Base-by-base conservation (phyloP, 345 rosid genomes). In the Bruguiera sexangula region DNA sequence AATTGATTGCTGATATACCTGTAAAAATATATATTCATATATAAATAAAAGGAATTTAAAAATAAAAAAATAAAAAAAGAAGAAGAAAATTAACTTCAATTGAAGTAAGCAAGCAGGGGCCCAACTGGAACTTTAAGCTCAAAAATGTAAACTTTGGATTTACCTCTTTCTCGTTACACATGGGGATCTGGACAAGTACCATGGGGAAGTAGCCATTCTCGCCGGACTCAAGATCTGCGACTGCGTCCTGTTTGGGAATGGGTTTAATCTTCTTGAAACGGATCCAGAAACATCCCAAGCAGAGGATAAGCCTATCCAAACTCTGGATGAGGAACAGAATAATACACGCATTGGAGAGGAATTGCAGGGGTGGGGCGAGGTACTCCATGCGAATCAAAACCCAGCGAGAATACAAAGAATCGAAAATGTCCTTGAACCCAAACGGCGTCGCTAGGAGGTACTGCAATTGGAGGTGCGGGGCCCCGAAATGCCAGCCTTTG, bases 1-100 rank as follows among this genome's bases (percentile, higher is more conserved):
- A n/a, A 94, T 94, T 0, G 98, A 94, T 70, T 91, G 98, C 37
- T 94, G 96, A 83, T 91, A 94, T 69, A 94, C 98, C 98, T 94
- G 50, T 11, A 27, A 36, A 4, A 43, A 57, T 0, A 64, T 8
- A 18, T 5, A n/a, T 2, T 18, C 37, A 19, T 30, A 62, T 62
- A 19, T 29, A 52, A 16, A 57, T 39, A 48, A 20, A 55, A n/a
- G 26, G 15, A 21, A 22, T 54, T 20, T 15, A 54, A 22, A 55
- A 6, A 2, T 9, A 13, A 8, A 9, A 36, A 8, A 2, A n/a
- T n/a, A 39, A 0, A 22, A 55, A 1, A 53, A 7, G 20, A 22
- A 55, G 11, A 7, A 55, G 5, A 55, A 9, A 53, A 2, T 24
- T 13, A 22, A 55, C 59, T 22, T 24, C 18, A 56, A 13, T 11